Base-by-base conservation (phyloP, 768 basidiomycete species). In the Suillus tomentosus region DNA sequence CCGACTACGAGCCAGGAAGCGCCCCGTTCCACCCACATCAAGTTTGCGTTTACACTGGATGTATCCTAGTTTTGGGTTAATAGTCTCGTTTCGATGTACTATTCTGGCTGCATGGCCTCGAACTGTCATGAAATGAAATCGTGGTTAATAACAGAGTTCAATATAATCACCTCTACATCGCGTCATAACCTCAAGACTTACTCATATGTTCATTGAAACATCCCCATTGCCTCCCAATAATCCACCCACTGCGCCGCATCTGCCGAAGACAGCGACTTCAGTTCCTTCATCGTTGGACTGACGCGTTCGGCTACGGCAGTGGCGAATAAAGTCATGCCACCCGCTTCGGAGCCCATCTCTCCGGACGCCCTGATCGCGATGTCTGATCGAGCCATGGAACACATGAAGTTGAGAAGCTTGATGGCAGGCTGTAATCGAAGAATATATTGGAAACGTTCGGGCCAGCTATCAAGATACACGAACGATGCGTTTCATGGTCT, bases 221-320 rank as follows among this genome's bases (percentile, higher is more conserved):
- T 68, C 15, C 69, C 70, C 42, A 64, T 43, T 10, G 39, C 63
- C 53, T 66, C 71, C 79, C 79, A 80, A 62, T 80, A 80, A 34
- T 65, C 68, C 17, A 79, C 66, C 79, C 79, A 79, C 43, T 63
- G 54, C 5, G 60, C 61, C 3, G 68, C 76, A 57, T 77, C 70
- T 2, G 58, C 57, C 5, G 57, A 64, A 4, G 62, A 67, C 7
- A 79, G 57, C 5, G 66, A 43, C 36, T 70, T 62, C 22, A 77
- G 61, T 3, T 57, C 57, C 37, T 64, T 70, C 67, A 80, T 71
- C 2, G 73, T 74, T 37, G 63, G 48, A 62, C 79, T 81, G 53
- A 74, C 43, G 0, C 55, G 60, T 24, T 70, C 71, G 0, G 72
- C 67, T 60, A 75, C 76, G 10, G 59, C 63, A 0, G 72, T 76